These are phyloP conservation scores for Cetradonia linearis DNA, from an alignment of 495 filamentous ascomycete genomes.

Conservation along the genomic window DNA sequence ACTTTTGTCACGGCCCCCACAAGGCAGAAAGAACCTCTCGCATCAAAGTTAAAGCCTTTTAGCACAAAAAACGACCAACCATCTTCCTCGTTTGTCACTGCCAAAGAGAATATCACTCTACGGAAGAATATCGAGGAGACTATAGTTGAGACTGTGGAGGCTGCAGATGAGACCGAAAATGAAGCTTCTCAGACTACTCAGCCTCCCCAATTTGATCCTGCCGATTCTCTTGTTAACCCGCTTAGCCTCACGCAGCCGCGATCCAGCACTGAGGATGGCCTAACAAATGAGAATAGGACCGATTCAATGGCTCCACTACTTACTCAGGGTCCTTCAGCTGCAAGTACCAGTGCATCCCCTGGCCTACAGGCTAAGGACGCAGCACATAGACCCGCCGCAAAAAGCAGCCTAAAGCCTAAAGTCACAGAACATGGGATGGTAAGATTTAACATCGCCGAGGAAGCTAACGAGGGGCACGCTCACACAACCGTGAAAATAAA, in stretches of 20 bases:
- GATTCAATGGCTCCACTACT: conserved; percentile 14
- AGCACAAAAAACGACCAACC: conserved; percentile 2
- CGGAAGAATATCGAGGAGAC: not conserved
- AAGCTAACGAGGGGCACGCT: conserved; percentile 32
- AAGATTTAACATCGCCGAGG: conserved; percentile 40
- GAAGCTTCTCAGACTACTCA: not conserved
- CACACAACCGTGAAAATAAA: conserved; percentile 30
- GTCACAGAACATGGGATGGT: conserved; percentile 23
- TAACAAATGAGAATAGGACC: not conserved
- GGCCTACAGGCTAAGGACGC: not conserved
- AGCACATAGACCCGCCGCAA: not conserved
- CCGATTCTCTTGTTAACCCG: not conserved
- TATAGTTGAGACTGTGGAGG: too few species aligned
- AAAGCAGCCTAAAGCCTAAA: not conserved
- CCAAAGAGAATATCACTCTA: conserved; percentile 5
- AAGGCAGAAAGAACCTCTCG: conserved; percentile 5
- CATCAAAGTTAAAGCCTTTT: not conserved
- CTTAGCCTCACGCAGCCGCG: not conserved
- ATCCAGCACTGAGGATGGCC: conserved; percentile 6
- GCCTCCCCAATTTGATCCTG: not conserved
- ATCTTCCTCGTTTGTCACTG: conserved; percentile 16
- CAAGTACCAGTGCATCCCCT: not conserved
- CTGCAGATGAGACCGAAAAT: not conserved
- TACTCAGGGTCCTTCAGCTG: not conserved
- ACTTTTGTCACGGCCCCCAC: conserved; percentile 17